phyloP scores from a whole-genome alignment of 345 rosid genomes.

The Citrus cavaleriei region DNA sequence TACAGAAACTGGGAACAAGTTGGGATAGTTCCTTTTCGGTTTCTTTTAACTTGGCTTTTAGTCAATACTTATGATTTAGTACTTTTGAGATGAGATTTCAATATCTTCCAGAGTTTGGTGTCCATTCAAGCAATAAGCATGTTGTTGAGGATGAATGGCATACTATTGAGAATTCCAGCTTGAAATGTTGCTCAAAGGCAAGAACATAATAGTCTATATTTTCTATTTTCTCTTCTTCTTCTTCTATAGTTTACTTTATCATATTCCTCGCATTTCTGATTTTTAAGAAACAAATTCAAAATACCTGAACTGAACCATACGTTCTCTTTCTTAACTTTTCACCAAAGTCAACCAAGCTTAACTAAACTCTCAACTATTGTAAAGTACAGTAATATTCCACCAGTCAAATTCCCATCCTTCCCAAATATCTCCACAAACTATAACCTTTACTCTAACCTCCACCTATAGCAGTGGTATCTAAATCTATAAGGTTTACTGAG shows the following conservation, averaged over 20 bases:
- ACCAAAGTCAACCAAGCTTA: background rate
- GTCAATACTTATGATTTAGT: background rate
- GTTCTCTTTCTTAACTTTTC: background rate
- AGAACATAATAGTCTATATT: background rate
- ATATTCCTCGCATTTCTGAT: background rate
- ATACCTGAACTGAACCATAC: background rate
- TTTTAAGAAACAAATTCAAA: background rate
- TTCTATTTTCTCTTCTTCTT: background rate
- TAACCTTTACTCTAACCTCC: background rate
- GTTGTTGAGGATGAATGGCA: background rate
- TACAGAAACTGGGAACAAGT: background rate
- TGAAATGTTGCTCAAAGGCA: background rate
- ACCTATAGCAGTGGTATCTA: background rate
- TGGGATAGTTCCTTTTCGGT: background rate
- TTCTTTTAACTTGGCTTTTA: background rate
- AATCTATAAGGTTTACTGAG: background rate
- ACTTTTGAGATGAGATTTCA: background rate
- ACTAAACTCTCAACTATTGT: background rate
- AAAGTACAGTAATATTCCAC: background rate
- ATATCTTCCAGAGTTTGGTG: background rate
- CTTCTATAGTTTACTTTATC: background rate
- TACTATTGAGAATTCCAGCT: background rate
- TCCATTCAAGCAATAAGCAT: background rate
- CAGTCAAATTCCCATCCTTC: background rate
- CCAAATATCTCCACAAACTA: background rate